These are phyloP conservation scores for Meyerozyma smithsonii DNA, from an alignment of 1,139 yeast species.

Conservation along the genomic window DNA sequence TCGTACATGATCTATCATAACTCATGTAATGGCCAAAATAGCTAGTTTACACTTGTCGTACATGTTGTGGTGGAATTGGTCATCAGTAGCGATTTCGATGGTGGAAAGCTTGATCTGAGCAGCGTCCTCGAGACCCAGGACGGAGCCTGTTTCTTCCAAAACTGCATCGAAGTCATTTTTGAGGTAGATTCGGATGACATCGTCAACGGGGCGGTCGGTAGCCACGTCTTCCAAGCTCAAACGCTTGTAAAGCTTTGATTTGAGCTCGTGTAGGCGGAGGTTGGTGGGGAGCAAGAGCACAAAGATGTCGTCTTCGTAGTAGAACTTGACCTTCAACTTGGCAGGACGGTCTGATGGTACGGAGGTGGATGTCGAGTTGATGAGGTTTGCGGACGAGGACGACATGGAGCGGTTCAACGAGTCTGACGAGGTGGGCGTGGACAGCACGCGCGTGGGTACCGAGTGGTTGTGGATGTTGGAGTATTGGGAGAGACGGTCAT, in stretches of 20 bases:
- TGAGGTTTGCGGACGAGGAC: conserved; percentile 12
- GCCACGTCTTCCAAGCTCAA: conserved; percentile 28
- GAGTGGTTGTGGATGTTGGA: conserved; percentile 22
- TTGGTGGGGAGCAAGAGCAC: conserved; percentile 71
- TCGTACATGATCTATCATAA: conserved; percentile 1
- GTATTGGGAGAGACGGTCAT: conserved; percentile 41
- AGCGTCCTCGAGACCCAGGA: conserved; percentile 6
- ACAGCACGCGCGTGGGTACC: conserved; percentile 7
- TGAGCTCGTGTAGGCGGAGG: conserved; percentile 57
- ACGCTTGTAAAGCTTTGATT: conserved; percentile 61
- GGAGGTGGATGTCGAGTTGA: conserved; percentile 1
- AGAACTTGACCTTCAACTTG: conserved; percentile 72
- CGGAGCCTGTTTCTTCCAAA: conserved; percentile 10
- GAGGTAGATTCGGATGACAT: conserved; percentile 8
- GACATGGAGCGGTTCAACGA: conserved; percentile 15
- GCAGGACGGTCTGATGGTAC: conserved; percentile 12
- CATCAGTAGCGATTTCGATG: conserved; percentile 12
- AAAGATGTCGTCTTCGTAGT: conserved; percentile 84
- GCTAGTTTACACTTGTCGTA: conserved; percentile 16
- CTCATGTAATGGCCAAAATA: conserved; percentile 5
- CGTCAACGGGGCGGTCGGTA: conserved; percentile 4
- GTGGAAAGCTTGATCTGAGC: neutral
- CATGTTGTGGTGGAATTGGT: conserved; percentile 12
- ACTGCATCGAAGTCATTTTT: conserved; percentile 15
- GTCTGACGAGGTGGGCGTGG: conserved; percentile 22